Evolutionary conservation across 306 rosid species (phyloP), one percentile per base, ranked within the genome.

Genomic region (Betula pendula): DNA sequence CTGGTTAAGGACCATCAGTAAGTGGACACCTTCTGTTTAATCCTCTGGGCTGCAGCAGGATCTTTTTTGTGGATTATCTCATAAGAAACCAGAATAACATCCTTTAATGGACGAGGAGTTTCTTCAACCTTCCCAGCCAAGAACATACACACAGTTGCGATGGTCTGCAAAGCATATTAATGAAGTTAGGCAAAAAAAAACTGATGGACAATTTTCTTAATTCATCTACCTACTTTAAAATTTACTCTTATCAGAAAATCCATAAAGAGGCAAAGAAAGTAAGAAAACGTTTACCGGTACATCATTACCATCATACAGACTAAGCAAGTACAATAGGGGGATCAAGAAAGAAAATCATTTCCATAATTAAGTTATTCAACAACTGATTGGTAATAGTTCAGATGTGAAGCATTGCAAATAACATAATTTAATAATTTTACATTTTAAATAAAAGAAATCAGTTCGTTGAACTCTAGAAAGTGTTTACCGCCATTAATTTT

Each of bases 111-210:
- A 68, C 99, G 98, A 24, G 99, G 99, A 73, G 96, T 91, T 88
- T 96, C 99, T 86, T 96, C 99, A 78, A 96, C 99, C 86, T 92
- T 96, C 79, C 99, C 99, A 69, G 99, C 98, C 74, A 96, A 97
- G 87, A 96, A 96, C 99, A 96, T 96, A 83, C 99, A 96, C 68
- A 87, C 94, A 22, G 99, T 96, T 72, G 99, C 98, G 72, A 96
- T 87, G 70, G 90, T 96, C 99, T 96, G 96, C 84, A 76, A 80
- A 82, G 81, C 86, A 85, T 59, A 76, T 71, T 35, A 73, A 77
- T 62, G 68, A 71, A 81, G 72, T 83, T 74, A 81, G 75, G 38
- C 62, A 77, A 80, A 25, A 50, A 80, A 73, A 20, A 82, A 45
- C 72, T n/a, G 35, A 63, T 25, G 62, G 65, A 73, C 0, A 56